Conservation (phyloP, 257 asterid species). For the Haberlea rhodopensis region DNA sequence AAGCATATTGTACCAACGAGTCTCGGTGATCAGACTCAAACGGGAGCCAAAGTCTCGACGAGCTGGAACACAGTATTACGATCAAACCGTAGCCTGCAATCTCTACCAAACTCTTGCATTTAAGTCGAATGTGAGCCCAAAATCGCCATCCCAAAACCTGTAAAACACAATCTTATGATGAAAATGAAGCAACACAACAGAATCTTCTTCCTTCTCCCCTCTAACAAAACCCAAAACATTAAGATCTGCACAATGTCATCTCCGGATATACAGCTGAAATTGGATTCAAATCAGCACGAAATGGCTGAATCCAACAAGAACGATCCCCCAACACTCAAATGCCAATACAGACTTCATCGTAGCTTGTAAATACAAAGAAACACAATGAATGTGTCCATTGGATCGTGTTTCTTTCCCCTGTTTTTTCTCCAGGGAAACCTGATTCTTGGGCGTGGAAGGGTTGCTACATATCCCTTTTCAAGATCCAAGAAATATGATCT, state of each 20-base stretch:
- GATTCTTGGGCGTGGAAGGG: not conserved
- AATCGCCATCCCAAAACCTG: conserved; percentile 8
- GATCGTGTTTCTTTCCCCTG: conserved; percentile 3
- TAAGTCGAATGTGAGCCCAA: conserved; percentile 8
- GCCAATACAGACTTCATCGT: not conserved
- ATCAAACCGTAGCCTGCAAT: conserved; percentile 10
- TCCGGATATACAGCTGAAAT: not conserved
- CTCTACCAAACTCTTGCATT: not conserved
- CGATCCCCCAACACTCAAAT: conserved; percentile 19
- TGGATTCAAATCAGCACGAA: not conserved
- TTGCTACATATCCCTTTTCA: not conserved
- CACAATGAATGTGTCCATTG: conserved; percentile 19
- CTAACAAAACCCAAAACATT: conserved; percentile 23
- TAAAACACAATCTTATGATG: conserved; percentile 25
- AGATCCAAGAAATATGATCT: not conserved
- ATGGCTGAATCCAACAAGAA: conserved; percentile 16
- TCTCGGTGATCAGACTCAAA: not conserved
- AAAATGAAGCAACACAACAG: conserved; percentile 22
- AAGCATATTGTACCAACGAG: no score
- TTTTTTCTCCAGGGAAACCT: not conserved
- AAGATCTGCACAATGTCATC: not conserved
- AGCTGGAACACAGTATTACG: conserved; percentile 11
- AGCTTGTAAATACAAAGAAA: not conserved
- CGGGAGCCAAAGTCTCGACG: conserved; percentile 26
- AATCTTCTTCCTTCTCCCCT: conserved; percentile 19